These are phyloP conservation scores for Ustilago vetiveriae DNA, from an alignment of 1,284 basidiomycete species.

Conservation along the genomic window DNA sequence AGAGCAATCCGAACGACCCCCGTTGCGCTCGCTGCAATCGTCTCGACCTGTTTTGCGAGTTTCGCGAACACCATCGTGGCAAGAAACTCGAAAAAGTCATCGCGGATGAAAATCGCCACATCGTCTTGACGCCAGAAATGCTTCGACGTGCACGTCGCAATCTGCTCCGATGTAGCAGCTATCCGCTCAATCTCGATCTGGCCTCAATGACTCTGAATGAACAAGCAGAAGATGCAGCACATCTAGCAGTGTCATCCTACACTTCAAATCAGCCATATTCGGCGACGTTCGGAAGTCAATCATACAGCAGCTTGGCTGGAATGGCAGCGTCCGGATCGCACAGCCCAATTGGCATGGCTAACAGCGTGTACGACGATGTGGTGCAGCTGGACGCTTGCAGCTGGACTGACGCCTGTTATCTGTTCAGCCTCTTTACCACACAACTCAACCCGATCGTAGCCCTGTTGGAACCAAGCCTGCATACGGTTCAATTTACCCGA, in stretches of 20 bases:
- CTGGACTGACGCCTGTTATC: conserved; percentile 37
- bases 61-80: conserved; percentile 45
- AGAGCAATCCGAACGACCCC: conserved; percentile 36
- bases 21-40: conserved; percentile 40
- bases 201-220: neutral
- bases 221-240: conserved; percentile 1
- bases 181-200: conserved; percentile 29
- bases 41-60: conserved; percentile 45
- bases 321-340: conserved; percentile 4
- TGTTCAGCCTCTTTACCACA: conserved; percentile 28
- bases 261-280: neutral
- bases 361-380: conserved; percentile 37
- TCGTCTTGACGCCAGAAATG: conserved; percentile 22
- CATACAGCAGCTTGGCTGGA: neutral
- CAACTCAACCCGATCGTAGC: conserved; percentile 55
- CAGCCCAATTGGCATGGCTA: conserved; percentile 7
- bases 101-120: conserved; percentile 31
- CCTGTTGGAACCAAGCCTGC: conserved; percentile 66
- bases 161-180: conserved; percentile 30
- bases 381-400: conserved; percentile 19
- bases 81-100: conserved; percentile 47
- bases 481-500: conserved; percentile 74
- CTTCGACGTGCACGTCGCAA: conserved; percentile 15
- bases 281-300: neutral
- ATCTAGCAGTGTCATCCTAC: neutral